Conservation (phyloP, 371 early-diverging fungal species). For the Apophysomyces sp. region DNA sequence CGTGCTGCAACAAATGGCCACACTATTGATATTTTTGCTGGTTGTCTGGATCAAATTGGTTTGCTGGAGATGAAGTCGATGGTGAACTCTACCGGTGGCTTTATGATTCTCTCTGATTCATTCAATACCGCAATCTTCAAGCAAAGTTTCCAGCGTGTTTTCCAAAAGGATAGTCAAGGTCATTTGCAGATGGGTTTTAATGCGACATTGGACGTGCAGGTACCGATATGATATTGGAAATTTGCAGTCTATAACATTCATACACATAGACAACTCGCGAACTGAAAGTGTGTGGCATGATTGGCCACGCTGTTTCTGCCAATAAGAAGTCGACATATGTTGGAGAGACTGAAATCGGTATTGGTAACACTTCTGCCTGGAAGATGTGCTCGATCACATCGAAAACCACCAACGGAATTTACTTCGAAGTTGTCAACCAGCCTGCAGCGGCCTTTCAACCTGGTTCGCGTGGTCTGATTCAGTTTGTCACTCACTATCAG, state of each 20-base stretch:
- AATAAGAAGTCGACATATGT: slow-evolving; percentile 90
- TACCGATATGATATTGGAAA: slow-evolving; percentile 15
- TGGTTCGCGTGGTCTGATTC: slow-evolving; percentile 88
- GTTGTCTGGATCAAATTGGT: slow-evolving; percentile 62
- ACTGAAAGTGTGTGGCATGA: slow-evolving; percentile 93
- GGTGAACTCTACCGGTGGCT: slow-evolving; percentile 92
- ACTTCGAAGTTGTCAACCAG: slow-evolving; percentile 96
- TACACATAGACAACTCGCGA: slow-evolving; percentile 82
- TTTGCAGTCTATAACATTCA: neutral
- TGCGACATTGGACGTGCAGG: slow-evolving; percentile 95
- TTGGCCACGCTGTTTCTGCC: slow-evolving; percentile 91
- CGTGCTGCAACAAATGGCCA: slow-evolving; percentile 73
- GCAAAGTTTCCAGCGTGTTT: slow-evolving; percentile 92
- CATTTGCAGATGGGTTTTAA: slow-evolving; percentile 96
- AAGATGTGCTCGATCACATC: slow-evolving; percentile 90
- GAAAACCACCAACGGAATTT: slow-evolving; percentile 85
- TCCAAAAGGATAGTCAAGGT: slow-evolving; percentile 89
- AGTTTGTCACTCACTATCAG: slow-evolving; percentile 95
- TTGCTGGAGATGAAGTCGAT: slow-evolving; percentile 97
- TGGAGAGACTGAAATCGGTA: slow-evolving; percentile 98
- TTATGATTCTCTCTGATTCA: slow-evolving; percentile 96
- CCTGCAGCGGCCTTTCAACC: slow-evolving; percentile 81
- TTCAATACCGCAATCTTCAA: slow-evolving; percentile 97
- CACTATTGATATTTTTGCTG: slow-evolving; percentile 54
- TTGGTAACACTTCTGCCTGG: slow-evolving; percentile 95